Evolutionary conservation across 352 stramenopile genomes (phyloP).

Genomic region (Globisporangium alternatum): DNA sequence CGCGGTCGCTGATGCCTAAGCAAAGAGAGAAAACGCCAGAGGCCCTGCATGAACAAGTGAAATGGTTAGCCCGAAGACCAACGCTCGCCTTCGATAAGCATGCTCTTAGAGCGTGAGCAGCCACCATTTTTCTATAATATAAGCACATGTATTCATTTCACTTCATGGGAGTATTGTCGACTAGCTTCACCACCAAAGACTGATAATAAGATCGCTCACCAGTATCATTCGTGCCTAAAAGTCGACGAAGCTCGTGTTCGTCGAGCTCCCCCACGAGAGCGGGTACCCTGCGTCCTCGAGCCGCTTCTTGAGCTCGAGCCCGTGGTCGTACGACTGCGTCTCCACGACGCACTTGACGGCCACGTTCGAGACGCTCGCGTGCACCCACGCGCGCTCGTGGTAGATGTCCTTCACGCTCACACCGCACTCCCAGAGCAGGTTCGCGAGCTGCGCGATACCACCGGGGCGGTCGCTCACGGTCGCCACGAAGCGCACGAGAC

Average conservation of each 20-base stretch:
- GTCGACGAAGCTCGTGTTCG: constrained; percentile 26
- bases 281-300: constrained; percentile 87
- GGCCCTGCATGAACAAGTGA: neutral
- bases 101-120: neutral
- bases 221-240: constrained; percentile 7
- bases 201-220: neutral
- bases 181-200: neutral
- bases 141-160: neutral
- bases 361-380: constrained; percentile 94
- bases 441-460: constrained; percentile 92
- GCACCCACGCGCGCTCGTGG: constrained; percentile 95
- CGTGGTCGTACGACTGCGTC: constrained; percentile 93
- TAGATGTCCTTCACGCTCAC: constrained; percentile 97
- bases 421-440: constrained; percentile 84
- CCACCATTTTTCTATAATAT: constrained; percentile 3
- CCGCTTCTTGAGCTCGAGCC: constrained; percentile 80
- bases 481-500: constrained; percentile 95
- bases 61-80: neutral
- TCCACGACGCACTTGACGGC: constrained; percentile 96
- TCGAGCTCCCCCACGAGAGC: constrained; percentile 71
- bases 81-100: neutral
- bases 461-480: constrained; percentile 95
- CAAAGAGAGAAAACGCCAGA: neutral
- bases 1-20: neutral
- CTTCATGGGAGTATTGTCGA: neutral